Base-by-base conservation (phyloP, 495 filamentous ascomycete genomes). In the Lineolata rhizophorae region DNA sequence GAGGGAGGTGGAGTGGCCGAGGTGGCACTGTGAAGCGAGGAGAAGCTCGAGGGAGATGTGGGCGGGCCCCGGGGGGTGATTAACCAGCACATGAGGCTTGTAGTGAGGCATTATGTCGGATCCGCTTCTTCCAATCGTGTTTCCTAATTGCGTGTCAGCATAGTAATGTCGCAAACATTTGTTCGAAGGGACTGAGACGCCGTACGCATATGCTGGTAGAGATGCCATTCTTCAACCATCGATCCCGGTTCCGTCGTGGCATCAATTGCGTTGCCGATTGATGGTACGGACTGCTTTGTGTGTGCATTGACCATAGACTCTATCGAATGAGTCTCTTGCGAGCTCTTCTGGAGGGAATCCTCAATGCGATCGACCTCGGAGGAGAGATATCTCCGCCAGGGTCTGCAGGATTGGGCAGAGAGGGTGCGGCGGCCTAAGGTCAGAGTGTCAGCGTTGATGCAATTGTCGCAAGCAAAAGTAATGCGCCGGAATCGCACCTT, bases 1-100 rank as follows among this genome's bases (percentile, higher is more conserved):
- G 35, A 83, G 68, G 29, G 82, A 81, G 2, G 78, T 87, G 42
- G 74, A 62, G 58, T 95, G 87, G 36, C 87, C 87, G 47, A 95
- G 67, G 58, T 97, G 87, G 18, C 71, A 70, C 50, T 91, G 80
- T 6, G 74, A 72, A 16, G 87, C 85, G 57, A 97, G 72, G 40
- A 97, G 70, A 32, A 91, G 64, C 57, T 93, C 83, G 34, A 97
- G 72, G 35, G 82, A 82, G 29, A 91, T 67, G 40, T 94, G 74
- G 42, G 67, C 57, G 16, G 81, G 72, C 12, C 56, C 51, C 3
- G 82, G 81, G 1, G 90, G 85, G 48, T 79, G 58, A 18, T 47
- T 50, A 44, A 91, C 54, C 35, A 80, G 44, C 27, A 61, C 51
- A 39, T 73, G 61, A 10, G 81, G 80, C 36, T 69, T 43, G 52